A percentile compares a stretch with the other conserved stretches of the same genome.
These are phyloP conservation scores for Viridothelium virens DNA, from an alignment of 495 filamentous ascomycete genomes.

Conservation along the genomic window DNA sequence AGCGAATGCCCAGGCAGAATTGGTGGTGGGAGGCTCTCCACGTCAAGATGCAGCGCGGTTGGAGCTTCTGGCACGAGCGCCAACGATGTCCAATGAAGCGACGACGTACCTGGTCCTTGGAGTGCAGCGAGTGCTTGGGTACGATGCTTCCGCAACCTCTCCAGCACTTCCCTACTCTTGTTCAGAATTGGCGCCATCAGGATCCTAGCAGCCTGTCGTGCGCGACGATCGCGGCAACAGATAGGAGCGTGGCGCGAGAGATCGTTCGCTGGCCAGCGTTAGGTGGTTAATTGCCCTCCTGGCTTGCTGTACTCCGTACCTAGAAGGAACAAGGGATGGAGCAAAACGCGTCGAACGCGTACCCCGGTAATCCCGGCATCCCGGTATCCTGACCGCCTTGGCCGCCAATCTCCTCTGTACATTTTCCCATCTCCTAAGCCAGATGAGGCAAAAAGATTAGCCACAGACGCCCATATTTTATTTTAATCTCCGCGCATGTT, in stretches of 20 bases:
- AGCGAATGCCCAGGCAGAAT: background rate
- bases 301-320: too few species aligned
- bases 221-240: background rate
- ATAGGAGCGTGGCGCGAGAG: background rate
- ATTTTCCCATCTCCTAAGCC: background rate
- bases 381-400: background rate
- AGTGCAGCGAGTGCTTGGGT: background rate
- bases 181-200: conserved; percentile 1
- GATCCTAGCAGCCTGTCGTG: background rate
- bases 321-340: background rate
- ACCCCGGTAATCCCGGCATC: background rate
- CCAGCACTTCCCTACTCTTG: background rate
- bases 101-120: background rate
- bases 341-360: conserved; percentile 2
- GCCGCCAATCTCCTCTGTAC: background rate
- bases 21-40: background rate
- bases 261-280: conserved; percentile 1
- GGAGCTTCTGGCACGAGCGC: background rate
- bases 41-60: background rate
- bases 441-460: background rate
- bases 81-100: background rate
- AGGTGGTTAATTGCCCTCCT: background rate
- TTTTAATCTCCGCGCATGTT: background rate
- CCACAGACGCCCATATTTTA: background rate
- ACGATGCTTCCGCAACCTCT: background rate